Percentiles rank a stretch among this genome's conserved stretches.
Evolutionary conservation across 306 rosid genomes (phyloP).

Genomic region (peach (Prunus persica)): DNA sequence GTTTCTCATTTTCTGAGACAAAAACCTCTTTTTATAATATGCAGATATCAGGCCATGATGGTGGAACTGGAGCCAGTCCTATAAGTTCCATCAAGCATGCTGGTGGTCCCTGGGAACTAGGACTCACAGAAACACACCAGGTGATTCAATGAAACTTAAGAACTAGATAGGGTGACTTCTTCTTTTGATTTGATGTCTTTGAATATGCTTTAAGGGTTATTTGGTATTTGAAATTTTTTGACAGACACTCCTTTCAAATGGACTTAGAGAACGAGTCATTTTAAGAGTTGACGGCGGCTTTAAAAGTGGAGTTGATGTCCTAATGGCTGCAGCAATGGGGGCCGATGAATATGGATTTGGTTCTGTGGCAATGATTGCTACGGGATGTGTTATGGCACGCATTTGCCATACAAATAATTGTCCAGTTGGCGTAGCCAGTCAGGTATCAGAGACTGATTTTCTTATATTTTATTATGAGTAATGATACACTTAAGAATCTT

Average conservation of each 20-base stretch:
- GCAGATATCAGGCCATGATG: conserved; percentile 97
- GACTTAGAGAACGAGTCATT: conserved; percentile 95
- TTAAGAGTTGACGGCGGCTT: conserved; percentile 99
- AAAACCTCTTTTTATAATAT: conserved; percentile 11
- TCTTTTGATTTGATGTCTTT: conserved; percentile 17
- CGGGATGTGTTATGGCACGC: conserved; percentile 97
- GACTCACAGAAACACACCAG: conserved; percentile 96
- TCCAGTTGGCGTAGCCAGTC: conserved; percentile 99
- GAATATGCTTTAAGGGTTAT: conserved; percentile 10
- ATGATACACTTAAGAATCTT: background rate
- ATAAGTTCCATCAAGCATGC: conserved; percentile 99
- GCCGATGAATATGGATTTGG: conserved; percentile 97
- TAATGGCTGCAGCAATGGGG: conserved; percentile 96
- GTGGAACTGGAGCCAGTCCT: conserved; percentile 99
- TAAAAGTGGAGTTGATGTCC: conserved; percentile 96
- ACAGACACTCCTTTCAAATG: conserved; percentile 84
- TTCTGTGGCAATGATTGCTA: conserved; percentile 96
- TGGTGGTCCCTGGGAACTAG: conserved; percentile 99
- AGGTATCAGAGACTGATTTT: conserved; percentile 45
- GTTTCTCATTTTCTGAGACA: background rate
- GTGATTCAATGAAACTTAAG: conserved; percentile 41
- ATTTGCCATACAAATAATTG: conserved; percentile 98
- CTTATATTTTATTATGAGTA: conserved; percentile 5
- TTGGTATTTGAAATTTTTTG: conserved; percentile 24
- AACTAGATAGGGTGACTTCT: conserved; percentile 13